Base-by-base conservation (phyloP, 768 basidiomycete species). In the Pulveroboletus sp. region DNA sequence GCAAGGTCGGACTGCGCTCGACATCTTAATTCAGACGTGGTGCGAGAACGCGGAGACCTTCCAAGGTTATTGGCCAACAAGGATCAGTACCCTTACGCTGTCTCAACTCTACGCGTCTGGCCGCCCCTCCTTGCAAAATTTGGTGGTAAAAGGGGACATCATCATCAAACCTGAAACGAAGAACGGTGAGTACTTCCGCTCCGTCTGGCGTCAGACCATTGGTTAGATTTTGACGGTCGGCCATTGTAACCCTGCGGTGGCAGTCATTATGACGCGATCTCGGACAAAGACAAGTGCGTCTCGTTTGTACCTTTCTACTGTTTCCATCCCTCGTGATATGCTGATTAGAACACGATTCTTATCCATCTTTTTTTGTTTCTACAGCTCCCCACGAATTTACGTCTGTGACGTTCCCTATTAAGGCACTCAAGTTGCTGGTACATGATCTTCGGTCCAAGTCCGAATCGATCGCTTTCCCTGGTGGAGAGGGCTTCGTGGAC, bases 241-340 rank as follows among this genome's bases (percentile, higher is more conserved):
- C 42, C 46, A 29, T 59, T 67, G 51, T 64, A 48, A 39, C 45
- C 55, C 56, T 62, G 58, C 58, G 49, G 48, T 45, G 49, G 52
- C 64, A 95, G 93, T 92, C 60, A 97, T 98, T 68, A 92, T 97
- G 90, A 98, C 97, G 40, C 82, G 97, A 52, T 95, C 95, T 27
- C 78, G 82, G 60, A 90, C 97, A 43, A 90, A 84, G 72, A 77
- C 75, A 56, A 87, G 94, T 97, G 69, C 67, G 87, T 69, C 51
- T 50, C 20, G 36, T 40, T 51, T 42, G 50, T 35, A 6, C 11
- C 38, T 34, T 44, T 50, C 25, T 43, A 25, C 47, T 52, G 20
- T 49, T 45, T 53, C 16, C 17, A 14, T 33, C 33, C 45, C 29
- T 39, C 31, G 14, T 9, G n/a, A 19, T 21, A 13, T 13, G n/a